Conservation (phyloP, 1,139 yeast species). For the Suhomyces atakaporum region DNA sequence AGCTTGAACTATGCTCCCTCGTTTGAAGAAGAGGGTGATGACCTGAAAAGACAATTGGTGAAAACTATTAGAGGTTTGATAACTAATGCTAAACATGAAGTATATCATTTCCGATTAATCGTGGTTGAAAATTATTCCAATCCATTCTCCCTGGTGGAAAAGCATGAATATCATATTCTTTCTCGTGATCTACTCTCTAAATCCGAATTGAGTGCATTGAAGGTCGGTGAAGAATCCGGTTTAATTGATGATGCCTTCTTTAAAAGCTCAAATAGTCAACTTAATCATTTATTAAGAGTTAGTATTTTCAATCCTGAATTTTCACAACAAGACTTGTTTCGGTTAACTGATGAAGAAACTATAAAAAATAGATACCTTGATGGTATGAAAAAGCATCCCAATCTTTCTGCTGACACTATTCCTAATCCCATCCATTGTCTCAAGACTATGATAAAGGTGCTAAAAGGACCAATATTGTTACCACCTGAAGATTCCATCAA, state of each 20-base stretch:
- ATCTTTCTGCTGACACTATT: constrained; percentile 32
- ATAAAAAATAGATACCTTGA: constrained; percentile 34
- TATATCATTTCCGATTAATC: constrained; percentile 37
- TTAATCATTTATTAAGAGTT: constrained; percentile 35
- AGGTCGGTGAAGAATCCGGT: constrained; percentile 7
- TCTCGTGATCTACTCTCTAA: constrained; percentile 26
- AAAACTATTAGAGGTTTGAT: constrained; percentile 39
- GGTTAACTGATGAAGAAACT: constrained; percentile 27
- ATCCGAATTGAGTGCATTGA: constrained; percentile 27
- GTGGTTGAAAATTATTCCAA: constrained; percentile 30
- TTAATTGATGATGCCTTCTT: constrained; percentile 41
- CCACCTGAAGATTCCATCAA: constrained; percentile 46
- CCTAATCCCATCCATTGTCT: constrained; percentile 59
- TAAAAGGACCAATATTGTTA: constrained; percentile 60
- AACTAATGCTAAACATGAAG: constrained; percentile 20
- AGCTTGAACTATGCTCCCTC: constrained; percentile 34
- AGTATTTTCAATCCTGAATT: constrained; percentile 38
- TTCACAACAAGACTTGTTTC: constrained; percentile 25
- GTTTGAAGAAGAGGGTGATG: constrained; percentile 23
- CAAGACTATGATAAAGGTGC: constrained; percentile 56
- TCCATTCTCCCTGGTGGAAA: constrained; percentile 25
- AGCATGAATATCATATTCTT: constrained; percentile 41
- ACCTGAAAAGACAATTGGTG: constrained; percentile 25
- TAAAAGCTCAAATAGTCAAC: constrained; percentile 27
- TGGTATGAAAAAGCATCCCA: constrained; percentile 31